Percentiles rank a stretch among this genome's conserved stretches.
phyloP scores from a whole-genome alignment of 2,329 filamentous ascomycete genomes.

The Escovopsis sp. region DNA sequence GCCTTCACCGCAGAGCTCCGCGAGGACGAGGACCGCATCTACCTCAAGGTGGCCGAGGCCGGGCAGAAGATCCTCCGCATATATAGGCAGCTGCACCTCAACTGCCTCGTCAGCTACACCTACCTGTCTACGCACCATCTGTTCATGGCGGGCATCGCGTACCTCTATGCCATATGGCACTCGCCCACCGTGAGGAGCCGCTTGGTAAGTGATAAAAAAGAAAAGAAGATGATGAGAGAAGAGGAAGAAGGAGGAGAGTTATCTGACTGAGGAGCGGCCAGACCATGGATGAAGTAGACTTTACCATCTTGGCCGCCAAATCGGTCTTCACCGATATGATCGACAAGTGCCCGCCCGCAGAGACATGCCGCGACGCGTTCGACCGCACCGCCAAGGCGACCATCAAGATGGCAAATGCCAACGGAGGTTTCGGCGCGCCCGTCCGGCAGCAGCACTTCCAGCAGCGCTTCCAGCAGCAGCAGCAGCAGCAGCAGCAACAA shows the following conservation, averaged over 20 bases:
- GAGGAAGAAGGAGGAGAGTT: no score
- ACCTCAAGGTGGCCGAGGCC: constrained; percentile 87
- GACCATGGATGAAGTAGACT: constrained; percentile 94
- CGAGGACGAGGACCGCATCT: constrained; percentile 82
- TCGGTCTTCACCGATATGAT: constrained; percentile 86
- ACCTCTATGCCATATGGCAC: constrained; percentile 95
- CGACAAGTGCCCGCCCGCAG: constrained; percentile 86
- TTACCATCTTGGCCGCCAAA: constrained; percentile 83
- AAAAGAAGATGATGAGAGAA: constrained; percentile 11
- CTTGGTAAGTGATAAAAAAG: no score
- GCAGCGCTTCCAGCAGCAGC: no score
- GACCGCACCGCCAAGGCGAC: constrained; percentile 91
- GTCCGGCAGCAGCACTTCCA: constrained; percentile 1
- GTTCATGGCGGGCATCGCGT: constrained; percentile 94
- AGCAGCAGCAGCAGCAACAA: no score
- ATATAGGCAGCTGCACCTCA: constrained; percentile 77
- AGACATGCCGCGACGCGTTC: constrained; percentile 89
- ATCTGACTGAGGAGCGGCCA: constrained; percentile 16
- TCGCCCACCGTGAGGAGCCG: constrained; percentile 76
- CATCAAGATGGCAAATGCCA: constrained; percentile 84
- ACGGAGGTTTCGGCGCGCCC: constrained; percentile 56
- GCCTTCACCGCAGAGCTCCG: constrained; percentile 49
- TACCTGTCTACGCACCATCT: constrained; percentile 91
- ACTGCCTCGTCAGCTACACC: constrained; percentile 87
- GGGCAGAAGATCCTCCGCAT: constrained; percentile 84